phyloP scores from a whole-genome alignment of 768 basidiomycete genomes.

The Cystoderma amianthinum region DNA sequence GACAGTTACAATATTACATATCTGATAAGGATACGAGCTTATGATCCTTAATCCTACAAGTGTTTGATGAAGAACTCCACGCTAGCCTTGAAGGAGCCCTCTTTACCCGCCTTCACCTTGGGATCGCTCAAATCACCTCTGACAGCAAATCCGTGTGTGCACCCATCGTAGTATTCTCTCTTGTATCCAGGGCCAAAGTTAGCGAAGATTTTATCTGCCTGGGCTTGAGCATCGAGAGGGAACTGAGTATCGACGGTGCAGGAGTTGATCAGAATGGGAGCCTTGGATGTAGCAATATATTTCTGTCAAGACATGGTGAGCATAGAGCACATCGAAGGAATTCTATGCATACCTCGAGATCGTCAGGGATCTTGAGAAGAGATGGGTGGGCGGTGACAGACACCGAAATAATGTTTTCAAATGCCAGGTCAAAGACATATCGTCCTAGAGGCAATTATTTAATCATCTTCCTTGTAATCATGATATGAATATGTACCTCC shows the following conservation, averaged over 20 bases:
- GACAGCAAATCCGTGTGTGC: slow-evolving; percentile 48
- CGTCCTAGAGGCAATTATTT: slow-evolving; percentile 25
- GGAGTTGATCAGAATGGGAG: slow-evolving; percentile 63
- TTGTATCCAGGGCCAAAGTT: slow-evolving; percentile 42
- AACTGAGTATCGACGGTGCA: slow-evolving; percentile 49
- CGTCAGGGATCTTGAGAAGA: slow-evolving; percentile 46
- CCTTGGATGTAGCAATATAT: slow-evolving; percentile 35
- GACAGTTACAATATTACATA: too few relatives aligned
- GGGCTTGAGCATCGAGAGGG: slow-evolving; percentile 32
- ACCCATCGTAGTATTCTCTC: slow-evolving; percentile 39
- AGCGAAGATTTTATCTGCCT: slow-evolving; percentile 45
- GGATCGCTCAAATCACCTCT: slow-evolving; percentile 42
- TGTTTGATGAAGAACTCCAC: too few relatives aligned
- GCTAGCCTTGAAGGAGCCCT: slow-evolving; percentile 53
- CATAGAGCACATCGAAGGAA: neutral
- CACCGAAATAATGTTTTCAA: slow-evolving; percentile 43
- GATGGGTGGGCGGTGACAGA: slow-evolving; percentile 56
- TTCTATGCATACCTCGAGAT: slow-evolving; percentile 49
- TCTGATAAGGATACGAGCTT: too few relatives aligned
- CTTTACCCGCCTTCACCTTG: slow-evolving; percentile 52
- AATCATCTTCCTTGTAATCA: neutral
- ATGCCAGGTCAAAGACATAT: slow-evolving; percentile 56
- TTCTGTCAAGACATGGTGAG: slow-evolving; percentile 23
- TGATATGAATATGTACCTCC: slow-evolving; percentile 35
- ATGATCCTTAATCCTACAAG: too few relatives aligned